Percentiles rank a stretch among this genome's conserved stretches.
Evolutionary conservation across 139 green algal genomes (phyloP).

Genomic region (Coelastrella sp.): DNA sequence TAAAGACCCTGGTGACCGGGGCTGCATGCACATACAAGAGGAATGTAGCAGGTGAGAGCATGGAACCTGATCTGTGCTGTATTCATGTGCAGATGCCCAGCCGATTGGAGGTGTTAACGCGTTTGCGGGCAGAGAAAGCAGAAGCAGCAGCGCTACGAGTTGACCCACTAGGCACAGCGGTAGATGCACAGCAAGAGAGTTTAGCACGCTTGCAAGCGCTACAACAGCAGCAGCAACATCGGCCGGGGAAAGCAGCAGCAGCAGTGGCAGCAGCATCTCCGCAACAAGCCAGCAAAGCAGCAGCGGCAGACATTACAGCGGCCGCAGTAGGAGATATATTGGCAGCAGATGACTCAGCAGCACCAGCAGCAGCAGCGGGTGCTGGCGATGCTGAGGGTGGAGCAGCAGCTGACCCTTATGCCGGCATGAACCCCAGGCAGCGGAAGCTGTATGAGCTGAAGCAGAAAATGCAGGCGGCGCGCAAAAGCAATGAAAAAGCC

Average conservation of each 20-base stretch:
- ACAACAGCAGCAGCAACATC: conserved; percentile 51
- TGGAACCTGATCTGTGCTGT: not conserved
- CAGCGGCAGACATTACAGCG: conserved; percentile 50
- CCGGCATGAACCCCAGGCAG: conserved; percentile 77
- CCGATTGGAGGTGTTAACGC: conserved; percentile 73
- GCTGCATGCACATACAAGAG: not conserved
- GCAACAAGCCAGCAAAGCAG: not conserved
- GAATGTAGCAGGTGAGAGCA: not conserved
- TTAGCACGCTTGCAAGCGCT: conserved; percentile 67
- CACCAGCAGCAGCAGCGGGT: conserved; percentile 10
- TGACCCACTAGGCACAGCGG: conserved; percentile 48
- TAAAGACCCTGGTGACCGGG: too few species aligned
- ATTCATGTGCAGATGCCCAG: conserved; percentile 72
- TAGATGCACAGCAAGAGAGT: conserved; percentile 75
- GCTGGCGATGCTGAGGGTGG: not conserved
- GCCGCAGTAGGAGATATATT: conserved; percentile 58
- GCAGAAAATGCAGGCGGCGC: conserved; percentile 80
- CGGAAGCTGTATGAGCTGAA: conserved; percentile 89
- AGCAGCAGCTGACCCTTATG: conserved; percentile 64
- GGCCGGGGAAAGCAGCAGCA: not conserved
- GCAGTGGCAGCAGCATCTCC: not conserved
- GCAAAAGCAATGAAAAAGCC: conserved; percentile 92
- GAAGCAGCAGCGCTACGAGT: conserved; percentile 58
- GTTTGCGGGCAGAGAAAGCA: conserved; percentile 72
- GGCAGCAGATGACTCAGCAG: conserved; percentile 5